Evolutionary conservation across 345 rosid species (phyloP).

Genomic region (Salix caprea): DNA sequence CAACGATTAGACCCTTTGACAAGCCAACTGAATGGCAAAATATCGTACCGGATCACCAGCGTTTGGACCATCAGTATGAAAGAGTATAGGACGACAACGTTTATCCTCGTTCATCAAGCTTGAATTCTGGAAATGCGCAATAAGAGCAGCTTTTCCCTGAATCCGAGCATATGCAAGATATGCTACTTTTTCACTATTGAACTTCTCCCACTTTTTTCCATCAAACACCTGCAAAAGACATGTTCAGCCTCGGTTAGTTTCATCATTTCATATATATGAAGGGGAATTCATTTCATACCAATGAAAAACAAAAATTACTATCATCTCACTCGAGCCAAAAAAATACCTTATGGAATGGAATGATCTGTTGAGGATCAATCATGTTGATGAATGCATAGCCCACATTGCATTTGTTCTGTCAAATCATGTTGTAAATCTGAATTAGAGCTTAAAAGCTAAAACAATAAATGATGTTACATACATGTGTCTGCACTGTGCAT

Average conservation of each 20-base stretch:
- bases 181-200: conserved; percentile 88
- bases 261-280: background rate
- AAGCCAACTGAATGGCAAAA: conserved; percentile 1
- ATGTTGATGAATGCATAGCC: conserved; percentile 91
- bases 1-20: background rate
- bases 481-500: background rate
- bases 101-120: conserved; percentile 94
- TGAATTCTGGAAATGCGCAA: conserved; percentile 91
- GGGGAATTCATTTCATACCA: background rate
- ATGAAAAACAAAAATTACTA: background rate
- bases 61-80: conserved; percentile 81
- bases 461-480: background rate
- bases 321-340: background rate
- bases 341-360: conserved; percentile 45
- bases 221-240: conserved; percentile 56
- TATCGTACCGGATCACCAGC: conserved; percentile 76
- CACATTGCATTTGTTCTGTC: conserved; percentile 92
- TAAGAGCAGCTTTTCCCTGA: conserved; percentile 81
- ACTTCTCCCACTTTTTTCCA: conserved; percentile 91
- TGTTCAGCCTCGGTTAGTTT: background rate
- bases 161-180: conserved; percentile 82
- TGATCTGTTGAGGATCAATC: conserved; percentile 67
- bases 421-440: background rate
- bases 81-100: conserved; percentile 85
- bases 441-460: background rate